A percentile compares a stretch with the other conserved stretches of the same genome.
Conservation (phyloP, 2,329 filamentous ascomycete species). For the Coleophoma eucalyptorum region DNA sequence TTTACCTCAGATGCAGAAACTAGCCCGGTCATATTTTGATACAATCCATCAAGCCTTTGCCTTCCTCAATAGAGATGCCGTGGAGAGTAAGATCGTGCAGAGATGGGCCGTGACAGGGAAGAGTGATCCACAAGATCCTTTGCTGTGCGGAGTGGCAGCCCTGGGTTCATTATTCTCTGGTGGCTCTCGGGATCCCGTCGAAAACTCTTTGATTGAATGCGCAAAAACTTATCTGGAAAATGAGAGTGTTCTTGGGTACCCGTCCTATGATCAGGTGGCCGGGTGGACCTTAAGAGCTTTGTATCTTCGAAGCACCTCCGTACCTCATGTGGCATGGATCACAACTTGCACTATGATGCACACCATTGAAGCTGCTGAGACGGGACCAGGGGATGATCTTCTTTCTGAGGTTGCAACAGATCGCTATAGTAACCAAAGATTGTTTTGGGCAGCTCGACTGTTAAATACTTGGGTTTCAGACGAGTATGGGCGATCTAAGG, state of each 20-base stretch:
- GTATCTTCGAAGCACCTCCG: background rate
- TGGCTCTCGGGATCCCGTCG: background rate
- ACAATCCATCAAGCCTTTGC: background rate
- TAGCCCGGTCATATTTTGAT: background rate
- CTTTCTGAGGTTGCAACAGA: background rate
- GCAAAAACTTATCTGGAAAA: background rate
- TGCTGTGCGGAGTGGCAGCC: background rate
- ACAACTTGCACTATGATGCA: background rate
- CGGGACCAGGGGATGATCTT: background rate
- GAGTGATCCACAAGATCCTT: background rate
- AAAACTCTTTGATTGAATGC: background rate
- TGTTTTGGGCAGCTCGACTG: background rate
- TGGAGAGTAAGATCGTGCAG: background rate
- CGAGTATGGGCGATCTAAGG: background rate
- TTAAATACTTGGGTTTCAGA: background rate
- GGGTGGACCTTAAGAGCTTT: background rate
- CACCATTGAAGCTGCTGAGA: background rate
- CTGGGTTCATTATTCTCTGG: background rate
- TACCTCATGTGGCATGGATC: background rate
- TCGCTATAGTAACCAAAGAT: background rate
- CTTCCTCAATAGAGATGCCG: background rate
- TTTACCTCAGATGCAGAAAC: conserved; percentile 4
- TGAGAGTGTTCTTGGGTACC: background rate
- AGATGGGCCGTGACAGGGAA: background rate
- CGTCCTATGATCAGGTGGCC: background rate